Conservation (phyloP, 1,139 yeast species). For the Yamadazyma spencermartinsiae region DNA sequence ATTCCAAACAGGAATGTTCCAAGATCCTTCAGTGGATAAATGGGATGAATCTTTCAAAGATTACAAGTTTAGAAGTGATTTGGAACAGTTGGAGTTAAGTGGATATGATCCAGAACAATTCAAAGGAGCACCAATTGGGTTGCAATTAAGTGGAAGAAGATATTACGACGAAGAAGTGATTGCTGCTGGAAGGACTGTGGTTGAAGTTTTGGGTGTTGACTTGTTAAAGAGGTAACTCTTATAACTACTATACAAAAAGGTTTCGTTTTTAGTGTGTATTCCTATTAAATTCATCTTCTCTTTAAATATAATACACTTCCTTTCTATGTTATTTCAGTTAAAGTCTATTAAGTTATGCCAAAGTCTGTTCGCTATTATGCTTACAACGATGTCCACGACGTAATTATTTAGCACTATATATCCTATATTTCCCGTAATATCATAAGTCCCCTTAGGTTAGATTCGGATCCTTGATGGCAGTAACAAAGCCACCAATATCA, state of each 20-base stretch:
- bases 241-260: conserved; percentile 1
- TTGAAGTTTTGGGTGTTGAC: conserved; percentile 20
- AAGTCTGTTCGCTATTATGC: too few relatives aligned
- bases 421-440: too few relatives aligned
- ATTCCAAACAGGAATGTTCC: conserved; percentile 60
- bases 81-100: conserved; percentile 43
- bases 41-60: conserved; percentile 36
- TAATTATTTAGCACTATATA: too few relatives aligned
- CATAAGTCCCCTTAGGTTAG: too few relatives aligned
- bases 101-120: conserved; percentile 32
- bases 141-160: conserved; percentile 39
- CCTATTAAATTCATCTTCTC: too few relatives aligned
- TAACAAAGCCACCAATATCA: conserved; percentile 4
- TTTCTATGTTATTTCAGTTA: too few relatives aligned
- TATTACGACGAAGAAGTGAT: conserved; percentile 41
- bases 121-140: conserved; percentile 40
- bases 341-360: too few relatives aligned
- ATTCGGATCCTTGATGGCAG: not conserved
- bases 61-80: conserved; percentile 35
- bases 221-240: not conserved
- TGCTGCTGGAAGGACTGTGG: conserved; percentile 39
- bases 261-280: not conserved
- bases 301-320: too few relatives aligned
- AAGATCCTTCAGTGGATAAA: conserved; percentile 47
- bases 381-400: too few relatives aligned